Base-by-base conservation (phyloP, 441 rosid genomes). In the Breynia disticha region DNA sequence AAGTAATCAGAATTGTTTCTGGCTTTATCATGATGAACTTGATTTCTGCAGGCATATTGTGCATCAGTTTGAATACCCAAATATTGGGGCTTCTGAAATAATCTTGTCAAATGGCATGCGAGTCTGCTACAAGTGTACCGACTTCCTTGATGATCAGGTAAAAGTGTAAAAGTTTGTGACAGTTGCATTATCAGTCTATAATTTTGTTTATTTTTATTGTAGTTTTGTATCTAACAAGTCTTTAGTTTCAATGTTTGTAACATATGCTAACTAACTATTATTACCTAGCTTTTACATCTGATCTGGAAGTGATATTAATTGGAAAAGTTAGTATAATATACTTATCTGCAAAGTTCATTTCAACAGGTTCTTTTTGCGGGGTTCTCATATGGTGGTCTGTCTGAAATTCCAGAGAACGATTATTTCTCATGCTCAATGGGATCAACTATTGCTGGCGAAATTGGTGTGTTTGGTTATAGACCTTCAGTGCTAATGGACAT, bases 121-220 rank as follows among this genome's bases (percentile, higher is more conserved):
- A 56, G 79, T 87, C 60, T 90, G 90, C 77, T 90, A 81, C 56
- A 87, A 90, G 71, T 74, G 83, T 43, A 90, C 98, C 7, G 87
- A 90, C 73, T 83, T 83, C 75, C 84, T 85, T 72, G 87, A 90
- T 65, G 98, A 87, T 66, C 98, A 90, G 98, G 98, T 90, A 74
- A 52, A 65, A 65, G 45, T 61, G 69, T 60, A 42, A 54, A n/a
- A n/a, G n/a, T n/a, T n/a, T n/a, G 47, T 47, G 52, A 19, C 55
- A 38, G 41, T 48, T 28, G 3, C 35, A 28, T 9, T 28, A 28
- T 28, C 35, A 28, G n/a, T n/a, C 35, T 28, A 28, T 5, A 28
- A 28, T 9, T n/a, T 28, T 4, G 35, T 28, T 28, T 0, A 28
- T 28, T 28, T 28, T 28, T 28, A 28, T 28, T 28, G 35, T 9